Evolutionary conservation across 768 basidiomycete species (phyloP), one percentile per base, ranked within the genome.

Genomic region (Mrakia blollopis): DNA sequence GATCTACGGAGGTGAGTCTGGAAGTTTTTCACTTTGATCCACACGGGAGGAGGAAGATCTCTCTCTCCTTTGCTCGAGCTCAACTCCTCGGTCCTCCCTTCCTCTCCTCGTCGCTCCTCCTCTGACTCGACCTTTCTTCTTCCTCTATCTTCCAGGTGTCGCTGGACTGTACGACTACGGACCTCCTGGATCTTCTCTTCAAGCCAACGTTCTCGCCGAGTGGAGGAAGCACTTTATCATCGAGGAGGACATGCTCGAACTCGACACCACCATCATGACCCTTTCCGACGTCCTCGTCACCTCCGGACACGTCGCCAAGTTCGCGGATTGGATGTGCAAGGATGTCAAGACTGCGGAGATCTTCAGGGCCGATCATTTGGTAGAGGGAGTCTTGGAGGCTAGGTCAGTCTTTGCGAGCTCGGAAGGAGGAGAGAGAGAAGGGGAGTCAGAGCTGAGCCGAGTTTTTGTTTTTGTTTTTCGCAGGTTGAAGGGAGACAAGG

Each of bases 321-420:
- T 98, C 82, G 93, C 96, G 8, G 97, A 99, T 83, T 99, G 95
- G 96, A 98, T 98, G 96, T 92, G 93, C 82, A 97, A 96, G 86
- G 96, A 98, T 80, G 86, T 86, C 35, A 90, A 92, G 86, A 95
- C 92, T n/a, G 94, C 94, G 63, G 94, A 98, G 81, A 95, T 98
- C 68, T 89, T 97, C 80, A 91, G 96, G 63, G 96, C 96, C 35
- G 95, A 98, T 83, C 97, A 98, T 84, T 88, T 98, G 25, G 94
- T 98, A 79, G 94, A 94, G 83, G 90, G 86, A 80, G 95, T 98
- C 63, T 87, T 98, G 63, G 91, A 96, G 84, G 92, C 93, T 7
- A 60, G 73, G 77, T 78, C 32, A 69, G 77, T 78, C 37, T 3
- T 14, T 35, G 25, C 35, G 39, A 23, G 32, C 35, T 21, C 35